Evolutionary conservation across 176 grass and related monocot species (phyloP), one percentile per base, ranked within the genome.

Genomic region (Triticum monococcum): DNA sequence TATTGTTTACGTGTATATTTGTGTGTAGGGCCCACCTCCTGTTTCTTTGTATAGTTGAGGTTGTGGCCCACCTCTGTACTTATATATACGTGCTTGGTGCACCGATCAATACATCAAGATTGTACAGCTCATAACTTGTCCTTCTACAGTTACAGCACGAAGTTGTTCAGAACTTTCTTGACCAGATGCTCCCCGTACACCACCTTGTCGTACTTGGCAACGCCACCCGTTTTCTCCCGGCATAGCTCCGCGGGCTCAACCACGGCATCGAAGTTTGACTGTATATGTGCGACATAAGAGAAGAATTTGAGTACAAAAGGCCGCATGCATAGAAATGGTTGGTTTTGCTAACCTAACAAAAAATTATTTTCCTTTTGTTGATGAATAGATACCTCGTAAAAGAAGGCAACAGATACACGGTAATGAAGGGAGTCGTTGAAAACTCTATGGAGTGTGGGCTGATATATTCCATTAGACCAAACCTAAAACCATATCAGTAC

Each of bases 181-280:
- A 90, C 92, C 68, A 98, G 78, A 92, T 98, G 93, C 85, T 94
- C 87, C 57, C 90, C 96, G 12, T 98, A 98, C 12, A 96, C 86
- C 79, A 91, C 91, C 75, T 92, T 94, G 46, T 83, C 82, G 23
- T 88, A 94, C 75, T 89, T 94, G 0, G 62, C 59, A 10, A 54
- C 52, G 18, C 86, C 87, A 7, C 92, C 92, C 2, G 90, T 94
- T 78, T 89, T 98, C 71, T 89, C 45, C 48, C 22, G 83, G 83
- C 93, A 96, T 50, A 90, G 92, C 31, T 94, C 91, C 33, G 63
- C 75, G 7, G 93, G 90, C 43, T 94, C 90, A 40, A 98, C 71
- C 32, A 26, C 37, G 38, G 90, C 79, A 59, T 98, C 87, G 5
- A 98, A 98, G 54, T 96, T 98, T 9, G 92, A 88, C 96, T 98